Conservation (phyloP, 306 rosid genomes). For the Corylus avellana region DNA sequence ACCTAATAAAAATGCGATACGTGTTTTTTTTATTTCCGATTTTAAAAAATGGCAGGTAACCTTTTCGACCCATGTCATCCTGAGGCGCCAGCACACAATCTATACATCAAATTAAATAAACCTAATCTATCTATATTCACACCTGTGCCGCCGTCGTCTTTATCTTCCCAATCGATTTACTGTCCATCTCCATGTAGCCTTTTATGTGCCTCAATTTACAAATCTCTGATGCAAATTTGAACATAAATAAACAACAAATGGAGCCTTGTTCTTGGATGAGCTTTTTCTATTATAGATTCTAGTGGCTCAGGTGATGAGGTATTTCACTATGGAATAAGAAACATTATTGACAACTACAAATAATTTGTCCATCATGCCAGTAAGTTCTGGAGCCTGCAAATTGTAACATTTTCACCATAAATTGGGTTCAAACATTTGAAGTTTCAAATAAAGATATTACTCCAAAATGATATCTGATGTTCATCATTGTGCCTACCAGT, state of each 20-base stretch:
- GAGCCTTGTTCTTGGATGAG: neutral
- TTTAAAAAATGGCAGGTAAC: too few species aligned
- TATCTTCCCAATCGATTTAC: too few species aligned
- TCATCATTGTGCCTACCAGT: neutral
- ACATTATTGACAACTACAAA: neutral
- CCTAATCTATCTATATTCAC: too few species aligned
- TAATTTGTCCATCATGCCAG: neutral
- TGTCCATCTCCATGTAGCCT: neutral
- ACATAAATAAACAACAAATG: neutral
- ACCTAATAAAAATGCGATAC: too few species aligned
- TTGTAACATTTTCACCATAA: neutral
- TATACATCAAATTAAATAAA: too few species aligned
- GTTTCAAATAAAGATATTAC: neutral
- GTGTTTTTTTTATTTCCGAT: too few species aligned
- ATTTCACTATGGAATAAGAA: neutral
- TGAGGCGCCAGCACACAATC: too few species aligned
- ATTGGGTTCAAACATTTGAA: neutral
- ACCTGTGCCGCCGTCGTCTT: too few species aligned
- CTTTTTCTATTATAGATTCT: neutral
- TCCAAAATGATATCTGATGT: neutral
- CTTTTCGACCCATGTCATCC: too few species aligned
- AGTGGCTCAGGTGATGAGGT: neutral
- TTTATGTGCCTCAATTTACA: neutral
- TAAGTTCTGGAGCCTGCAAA: neutral
- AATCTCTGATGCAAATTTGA: neutral